These are phyloP conservation scores for Cryomyces minteri DNA, from an alignment of 495 filamentous ascomycete genomes.

Conservation along the genomic window DNA sequence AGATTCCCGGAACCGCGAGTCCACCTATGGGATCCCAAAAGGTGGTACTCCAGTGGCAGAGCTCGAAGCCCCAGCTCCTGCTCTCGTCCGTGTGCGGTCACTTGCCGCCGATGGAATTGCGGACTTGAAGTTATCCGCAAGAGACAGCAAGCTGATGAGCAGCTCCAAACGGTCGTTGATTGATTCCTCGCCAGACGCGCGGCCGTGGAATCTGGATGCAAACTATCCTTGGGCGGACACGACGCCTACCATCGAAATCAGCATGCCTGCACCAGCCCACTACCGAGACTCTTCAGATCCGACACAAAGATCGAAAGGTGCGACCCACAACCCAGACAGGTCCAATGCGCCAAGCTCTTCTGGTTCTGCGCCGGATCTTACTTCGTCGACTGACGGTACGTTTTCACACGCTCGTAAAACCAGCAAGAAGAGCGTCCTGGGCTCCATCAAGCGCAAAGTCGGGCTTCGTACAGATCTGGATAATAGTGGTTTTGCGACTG, in stretches of 20 bases:
- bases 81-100: conserved; percentile 1
- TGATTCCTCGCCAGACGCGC: conserved; percentile 3
- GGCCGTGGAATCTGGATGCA: conserved; percentile 21
- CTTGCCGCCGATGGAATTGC: conserved; percentile 4
- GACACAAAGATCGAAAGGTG: background rate
- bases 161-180: background rate
- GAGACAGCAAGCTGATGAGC: conserved; percentile 4
- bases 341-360: background rate
- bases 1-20: no score
- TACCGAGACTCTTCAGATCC: conserved; percentile 1
- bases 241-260: conserved; percentile 14
- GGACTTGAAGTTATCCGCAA: conserved; percentile 2
- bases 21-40: background rate
- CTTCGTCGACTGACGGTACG: background rate
- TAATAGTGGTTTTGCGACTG: background rate
- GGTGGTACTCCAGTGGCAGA: conserved; percentile 8
- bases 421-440: conserved; percentile 9
- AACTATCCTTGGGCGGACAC: conserved; percentile 21
- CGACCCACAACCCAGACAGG: background rate
- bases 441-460: conserved; percentile 8
- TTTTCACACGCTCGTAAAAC: background rate
- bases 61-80: conserved; percentile 8
- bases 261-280: conserved; percentile 10
- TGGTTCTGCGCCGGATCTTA: background rate
- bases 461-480: conserved; percentile 1